Evolutionary conservation across 345 rosid species (phyloP).

Genomic region (Triadica sebifera): DNA sequence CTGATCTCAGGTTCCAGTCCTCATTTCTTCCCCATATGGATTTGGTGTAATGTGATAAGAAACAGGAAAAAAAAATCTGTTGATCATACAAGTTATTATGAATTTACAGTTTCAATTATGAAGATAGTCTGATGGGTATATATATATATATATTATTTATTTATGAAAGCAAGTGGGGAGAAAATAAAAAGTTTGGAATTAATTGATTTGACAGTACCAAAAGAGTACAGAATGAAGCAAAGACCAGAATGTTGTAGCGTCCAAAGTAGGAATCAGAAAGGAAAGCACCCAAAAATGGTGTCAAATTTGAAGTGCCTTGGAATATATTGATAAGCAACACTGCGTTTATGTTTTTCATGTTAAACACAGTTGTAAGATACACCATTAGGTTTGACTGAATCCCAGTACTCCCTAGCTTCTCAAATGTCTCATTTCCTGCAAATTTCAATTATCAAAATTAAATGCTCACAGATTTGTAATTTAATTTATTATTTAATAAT

Average conservation of each 20-base stretch:
- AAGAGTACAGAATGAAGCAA: slow-evolving; percentile 14
- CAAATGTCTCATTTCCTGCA: slow-evolving; percentile 29
- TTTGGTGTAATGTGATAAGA: no score
- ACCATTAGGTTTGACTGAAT: slow-evolving; percentile 15
- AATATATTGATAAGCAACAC: slow-evolving; percentile 18
- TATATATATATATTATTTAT: no score
- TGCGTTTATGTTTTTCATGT: slow-evolving; percentile 22
- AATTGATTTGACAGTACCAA: slow-evolving; percentile 13
- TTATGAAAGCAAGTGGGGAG: no score
- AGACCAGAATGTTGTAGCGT: slow-evolving; percentile 14
- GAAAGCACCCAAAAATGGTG: slow-evolving; percentile 25
- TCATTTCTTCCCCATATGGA: no score
- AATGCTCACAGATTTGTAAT: no score
- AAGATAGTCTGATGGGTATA: no score
- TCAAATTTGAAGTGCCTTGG: slow-evolving; percentile 21
- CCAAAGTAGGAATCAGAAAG: slow-evolving; percentile 26
- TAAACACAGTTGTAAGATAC: slow-evolving; percentile 19
- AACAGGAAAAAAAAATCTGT: no score
- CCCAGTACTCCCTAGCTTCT: slow-evolving; percentile 26
- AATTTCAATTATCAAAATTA: background rate
- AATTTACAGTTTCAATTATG: no score
- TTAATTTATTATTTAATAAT: no score
- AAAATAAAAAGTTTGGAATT: no score
- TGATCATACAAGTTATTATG: no score
- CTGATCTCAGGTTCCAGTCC: no score